Evolutionary conservation across 2,329 filamentous ascomycete species (phyloP).

Genomic region (Hymenoscyphus linearis): DNA sequence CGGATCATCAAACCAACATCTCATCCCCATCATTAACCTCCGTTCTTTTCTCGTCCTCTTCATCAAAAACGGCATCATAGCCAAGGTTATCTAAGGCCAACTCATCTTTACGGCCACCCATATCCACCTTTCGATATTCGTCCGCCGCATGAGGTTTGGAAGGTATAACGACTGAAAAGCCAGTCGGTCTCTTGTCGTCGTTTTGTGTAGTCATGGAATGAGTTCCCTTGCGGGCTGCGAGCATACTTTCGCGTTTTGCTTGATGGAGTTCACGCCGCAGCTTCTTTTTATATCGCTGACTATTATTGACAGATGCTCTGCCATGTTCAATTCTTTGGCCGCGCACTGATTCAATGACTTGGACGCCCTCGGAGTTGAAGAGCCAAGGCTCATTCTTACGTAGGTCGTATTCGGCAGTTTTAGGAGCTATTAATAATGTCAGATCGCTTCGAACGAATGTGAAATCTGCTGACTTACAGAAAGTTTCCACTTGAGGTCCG

Average conservation of each 20-base stretch:
- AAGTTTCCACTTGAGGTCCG: constrained; percentile 43
- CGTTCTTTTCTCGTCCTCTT: neutral
- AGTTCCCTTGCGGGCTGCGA: neutral
- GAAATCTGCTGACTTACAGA: constrained; percentile 17
- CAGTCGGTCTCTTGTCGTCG: neutral
- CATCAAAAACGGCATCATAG: neutral
- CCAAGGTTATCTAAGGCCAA: neutral
- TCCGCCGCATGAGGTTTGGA: neutral
- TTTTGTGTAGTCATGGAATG: neutral
- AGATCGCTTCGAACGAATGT: neutral
- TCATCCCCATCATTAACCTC: neutral
- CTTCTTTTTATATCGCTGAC: constrained; percentile 17
- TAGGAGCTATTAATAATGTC: neutral
- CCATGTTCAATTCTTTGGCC: constrained; percentile 46
- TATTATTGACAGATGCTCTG: constrained; percentile 21
- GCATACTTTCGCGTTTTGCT: neutral
- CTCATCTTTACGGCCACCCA: neutral
- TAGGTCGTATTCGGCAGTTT: neutral
- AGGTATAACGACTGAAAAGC: neutral
- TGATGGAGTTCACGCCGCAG: neutral
- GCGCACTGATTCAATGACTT: constrained; percentile 54
- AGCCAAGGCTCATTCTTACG: constrained; percentile 37
- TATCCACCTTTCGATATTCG: neutral
- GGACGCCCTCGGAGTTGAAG: constrained; percentile 45
- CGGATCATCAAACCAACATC: neutral